Evolutionary conservation across 305 asterid genomes (phyloP).

Genomic region (Fraxinus floribunda): DNA sequence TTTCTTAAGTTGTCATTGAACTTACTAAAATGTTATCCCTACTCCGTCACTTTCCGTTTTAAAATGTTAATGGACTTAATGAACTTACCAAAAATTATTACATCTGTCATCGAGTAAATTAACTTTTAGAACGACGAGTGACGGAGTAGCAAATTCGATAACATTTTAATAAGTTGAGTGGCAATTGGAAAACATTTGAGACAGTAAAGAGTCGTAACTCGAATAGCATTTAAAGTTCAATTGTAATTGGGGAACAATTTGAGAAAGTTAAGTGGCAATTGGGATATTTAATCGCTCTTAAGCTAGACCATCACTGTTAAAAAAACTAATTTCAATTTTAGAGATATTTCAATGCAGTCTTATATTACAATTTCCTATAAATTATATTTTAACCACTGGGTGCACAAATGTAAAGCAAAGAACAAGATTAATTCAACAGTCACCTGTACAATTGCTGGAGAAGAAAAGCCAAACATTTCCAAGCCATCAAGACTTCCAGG

Average conservation of each 20-base stretch:
- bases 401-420: too few relatives aligned
- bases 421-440: not conserved
- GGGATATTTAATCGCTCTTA: not conserved
- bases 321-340: not conserved
- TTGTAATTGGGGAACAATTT: too few relatives aligned
- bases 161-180: not conserved
- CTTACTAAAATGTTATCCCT: not conserved
- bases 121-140: not conserved
- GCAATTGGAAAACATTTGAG: too few relatives aligned
- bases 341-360: not conserved
- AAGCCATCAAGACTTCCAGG: conserved; percentile 96
- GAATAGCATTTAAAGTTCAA: too few relatives aligned
- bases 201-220: too few relatives aligned
- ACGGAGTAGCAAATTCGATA: not conserved
- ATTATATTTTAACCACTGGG: not conserved
- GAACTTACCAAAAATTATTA: not conserved
- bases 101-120: not conserved
- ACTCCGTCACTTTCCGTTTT: not conserved
- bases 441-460: conserved; percentile 42
- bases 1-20: not conserved
- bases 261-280: too few relatives aligned
- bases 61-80: too few relatives aligned
- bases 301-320: not conserved
- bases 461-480: conserved; percentile 95
- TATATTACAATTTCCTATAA: not conserved